Evolutionary conservation across 176 grass and related monocot species (phyloP), one percentile per base, ranked within the genome.

Genomic region (Carex pumila): DNA sequence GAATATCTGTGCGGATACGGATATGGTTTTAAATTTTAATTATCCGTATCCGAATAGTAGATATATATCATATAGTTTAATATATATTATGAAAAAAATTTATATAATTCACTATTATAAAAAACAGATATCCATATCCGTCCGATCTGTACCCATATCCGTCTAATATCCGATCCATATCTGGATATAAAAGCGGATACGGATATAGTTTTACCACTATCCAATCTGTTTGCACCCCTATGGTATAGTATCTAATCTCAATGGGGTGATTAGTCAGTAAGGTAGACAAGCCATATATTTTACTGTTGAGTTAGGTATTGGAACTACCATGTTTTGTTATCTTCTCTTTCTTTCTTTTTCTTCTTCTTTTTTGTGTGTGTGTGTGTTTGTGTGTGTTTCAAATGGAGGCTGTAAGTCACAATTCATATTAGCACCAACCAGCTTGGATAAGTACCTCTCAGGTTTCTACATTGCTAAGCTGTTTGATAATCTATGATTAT

Each of bases 371-470:
- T 6, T 7, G 25, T 0, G 25, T 0, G 25, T 25, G 25, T 25
- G 25, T 69, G 41, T 0, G 25, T 25, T 0, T 25, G 25, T 69
- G 41, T 39, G 4, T 45, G 7, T 45, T 45, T 8, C 15, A 18
- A 19, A 10, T 45, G n/a, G 7, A 10, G 12, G 37, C 19, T 71
- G 17, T 3, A 25, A 7, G 49, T 53, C 10, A 31, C 22, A 76
- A 55, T 76, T 55, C n/a, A 76, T 76, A 76, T 76, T 55, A 25
- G 60, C 60, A 62, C 60, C 60, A 62, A 50, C 10, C 65, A 69
- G 47, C 72, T 76, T 30, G 50, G 19, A 52, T 52, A 29, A 4
- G 9, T 74, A 50, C 21, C 43, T 13, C 49, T 76, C 12, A 9
- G 34, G 5, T 30, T 54, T 76, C 22, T 76, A 71, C 41, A 71